A percentile compares a stretch with the other conserved stretches of the same genome.
phyloP scores from a whole-genome alignment of 495 filamentous ascomycete species.

The Aspergillus wentii region DNA sequence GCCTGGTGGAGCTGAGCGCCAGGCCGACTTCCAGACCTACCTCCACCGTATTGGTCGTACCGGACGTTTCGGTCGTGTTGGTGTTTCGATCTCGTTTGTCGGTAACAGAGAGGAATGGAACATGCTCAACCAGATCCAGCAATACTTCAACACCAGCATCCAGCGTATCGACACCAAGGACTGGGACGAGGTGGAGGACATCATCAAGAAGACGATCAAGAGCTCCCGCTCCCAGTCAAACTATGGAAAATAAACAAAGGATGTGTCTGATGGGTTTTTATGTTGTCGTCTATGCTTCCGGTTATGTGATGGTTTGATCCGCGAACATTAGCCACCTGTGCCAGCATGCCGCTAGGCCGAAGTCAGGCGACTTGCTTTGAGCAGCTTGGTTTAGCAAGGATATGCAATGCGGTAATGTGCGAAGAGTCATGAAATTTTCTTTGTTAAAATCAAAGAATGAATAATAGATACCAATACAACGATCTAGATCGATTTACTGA shows the following conservation, averaged over 20 bases:
- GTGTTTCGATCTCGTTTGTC: constrained; percentile 90
- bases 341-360: not conserved
- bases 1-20: constrained; percentile 18
- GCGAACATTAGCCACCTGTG: no score
- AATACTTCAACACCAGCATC: constrained; percentile 60
- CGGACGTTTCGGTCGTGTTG: constrained; percentile 95
- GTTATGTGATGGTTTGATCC: no score
- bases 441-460: constrained; percentile 14
- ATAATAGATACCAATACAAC: constrained; percentile 33
- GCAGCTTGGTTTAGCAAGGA: constrained; percentile 4
- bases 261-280: no score
- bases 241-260: constrained; percentile 24
- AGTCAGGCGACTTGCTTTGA: not conserved
- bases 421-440: constrained; percentile 27
- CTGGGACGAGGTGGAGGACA: constrained; percentile 81
- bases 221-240: constrained; percentile 64
- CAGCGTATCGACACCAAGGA: constrained; percentile 60
- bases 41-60: constrained; percentile 97
- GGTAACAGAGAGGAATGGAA: constrained; percentile 70
- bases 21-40: constrained; percentile 86
- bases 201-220: constrained; percentile 80
- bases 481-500: no score
- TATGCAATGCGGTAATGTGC: constrained; percentile 17
- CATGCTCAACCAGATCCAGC: constrained; percentile 70
- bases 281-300: no score